A percentile compares a stretch with the other conserved stretches of the same genome.
These are phyloP conservation scores for Penicillium sp. DNA, from an alignment of 2,329 filamentous ascomycete genomes.

Conservation along the genomic window DNA sequence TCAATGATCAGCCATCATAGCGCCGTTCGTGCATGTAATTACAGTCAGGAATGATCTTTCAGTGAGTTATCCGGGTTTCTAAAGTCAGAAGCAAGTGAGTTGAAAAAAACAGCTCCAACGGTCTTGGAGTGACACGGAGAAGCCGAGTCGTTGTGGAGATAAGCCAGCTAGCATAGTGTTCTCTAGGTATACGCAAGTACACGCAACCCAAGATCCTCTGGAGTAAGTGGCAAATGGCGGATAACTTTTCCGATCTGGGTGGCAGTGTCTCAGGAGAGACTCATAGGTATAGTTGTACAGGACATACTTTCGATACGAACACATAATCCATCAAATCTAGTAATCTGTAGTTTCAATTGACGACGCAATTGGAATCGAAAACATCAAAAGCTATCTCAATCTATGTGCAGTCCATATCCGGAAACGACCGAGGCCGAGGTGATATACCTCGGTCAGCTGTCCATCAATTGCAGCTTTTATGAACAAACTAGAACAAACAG, in stretches of 20 bases:
- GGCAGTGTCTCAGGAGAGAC: background rate
- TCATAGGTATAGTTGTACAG: background rate
- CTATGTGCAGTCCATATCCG: constrained; percentile 1
- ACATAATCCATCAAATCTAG: background rate
- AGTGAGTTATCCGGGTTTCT: background rate
- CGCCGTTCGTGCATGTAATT: background rate
- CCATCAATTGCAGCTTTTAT: constrained; percentile 1
- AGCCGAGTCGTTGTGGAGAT: background rate
- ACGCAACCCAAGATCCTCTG: background rate
- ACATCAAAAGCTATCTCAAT: background rate
- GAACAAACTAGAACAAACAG: background rate
- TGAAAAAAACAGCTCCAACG: background rate
- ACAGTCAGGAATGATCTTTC: background rate
- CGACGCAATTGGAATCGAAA: background rate
- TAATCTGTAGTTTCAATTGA: background rate
- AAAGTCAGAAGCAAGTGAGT: background rate
- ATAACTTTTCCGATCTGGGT: background rate
- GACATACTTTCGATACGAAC: background rate
- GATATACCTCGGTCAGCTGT: background rate
- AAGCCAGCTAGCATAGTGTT: background rate
- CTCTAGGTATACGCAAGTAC: background rate
- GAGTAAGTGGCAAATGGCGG: background rate
- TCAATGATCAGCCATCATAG: background rate
- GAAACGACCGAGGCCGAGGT: background rate
- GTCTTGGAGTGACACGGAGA: background rate